Evolutionary conservation across 495 filamentous ascomycete species (phyloP), one percentile per base, ranked within the genome.

Genomic region (Lepraria neglecta): DNA sequence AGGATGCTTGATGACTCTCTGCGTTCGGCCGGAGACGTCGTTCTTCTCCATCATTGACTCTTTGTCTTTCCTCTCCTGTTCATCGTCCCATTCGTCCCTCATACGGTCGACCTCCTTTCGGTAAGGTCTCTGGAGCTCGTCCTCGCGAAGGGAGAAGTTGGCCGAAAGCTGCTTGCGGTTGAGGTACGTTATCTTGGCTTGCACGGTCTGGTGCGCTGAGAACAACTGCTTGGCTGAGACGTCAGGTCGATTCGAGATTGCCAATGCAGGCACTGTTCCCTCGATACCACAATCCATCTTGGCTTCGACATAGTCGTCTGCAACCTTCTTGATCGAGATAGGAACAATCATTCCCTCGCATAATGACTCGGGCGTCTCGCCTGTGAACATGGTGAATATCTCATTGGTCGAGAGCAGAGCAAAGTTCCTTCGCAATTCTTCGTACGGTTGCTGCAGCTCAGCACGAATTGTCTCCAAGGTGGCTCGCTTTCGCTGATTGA

Each of bases 401-500:
- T 96, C 90, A 31, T 96, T 90, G 0, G 83, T 77, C 33, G 75
- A 76, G 10, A 95, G 78, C 47, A 83, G 71, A 15, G 82, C 77
- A 68, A 94, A 97, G 56, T 84, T 85, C 64, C 88, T 88, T 19
- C 94, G 86, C 50, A 98, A 76, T 69, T 98, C 94, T 73, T 97
- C 94, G 69, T 95, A 98, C 6, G 95, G 91, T 43, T 87, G 84
- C 63, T 92, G 86, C 43, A 98, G 76, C 74, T 98, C 94, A 5
- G 90, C 94, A 57, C 94, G 87, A 67, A 98, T 97, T 1, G 90
- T 95, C 71, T 98, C 95, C 10, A 98, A 80, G 11, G 95, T 98
- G 0, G 94, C 94, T 43, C 95, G 90, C 74, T 98, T 98, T 57
- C 89, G 85, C 73, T 96, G 91, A 64, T 90, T 87, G 65, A 95